phyloP scores from a whole-genome alignment of 2,329 filamentous ascomycete species.

The Penicillium sp. region DNA sequence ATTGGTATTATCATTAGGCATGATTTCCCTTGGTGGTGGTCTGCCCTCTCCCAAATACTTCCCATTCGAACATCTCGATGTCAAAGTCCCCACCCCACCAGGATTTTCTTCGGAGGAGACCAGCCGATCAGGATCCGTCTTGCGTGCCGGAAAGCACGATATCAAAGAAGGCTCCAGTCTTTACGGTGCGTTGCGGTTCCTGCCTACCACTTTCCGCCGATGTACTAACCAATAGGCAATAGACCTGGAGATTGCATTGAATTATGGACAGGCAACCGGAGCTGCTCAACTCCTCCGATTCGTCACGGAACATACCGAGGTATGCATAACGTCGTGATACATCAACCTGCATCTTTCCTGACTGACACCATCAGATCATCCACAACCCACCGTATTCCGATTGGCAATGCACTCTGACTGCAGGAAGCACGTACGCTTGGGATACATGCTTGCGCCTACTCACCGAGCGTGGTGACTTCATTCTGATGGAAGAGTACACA shows the following conservation, averaged over 20 bases:
- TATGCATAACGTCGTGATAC: constrained; percentile 26
- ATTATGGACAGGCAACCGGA: constrained; percentile 88
- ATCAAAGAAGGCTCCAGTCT: constrained; percentile 65
- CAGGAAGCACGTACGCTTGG: constrained; percentile 83
- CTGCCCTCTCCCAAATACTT: constrained; percentile 89
- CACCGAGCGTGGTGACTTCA: constrained; percentile 71
- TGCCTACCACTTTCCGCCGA: neutral
- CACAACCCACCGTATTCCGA: constrained; percentile 86
- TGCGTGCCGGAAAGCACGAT: constrained; percentile 83
- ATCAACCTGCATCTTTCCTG: neutral
- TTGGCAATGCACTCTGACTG: constrained; percentile 82
- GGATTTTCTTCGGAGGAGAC: constrained; percentile 73
- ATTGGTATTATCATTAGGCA: constrained; percentile 42
- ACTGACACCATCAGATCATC: constrained; percentile 60
- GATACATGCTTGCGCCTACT: constrained; percentile 86
- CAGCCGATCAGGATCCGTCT: constrained; percentile 59
- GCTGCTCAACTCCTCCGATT: constrained; percentile 86
- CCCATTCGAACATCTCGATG: constrained; percentile 77
- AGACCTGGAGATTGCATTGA: constrained; percentile 87
- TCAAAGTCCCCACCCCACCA: constrained; percentile 73
- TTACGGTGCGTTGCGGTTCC: constrained; percentile 42
- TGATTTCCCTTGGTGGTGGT: constrained; percentile 92
- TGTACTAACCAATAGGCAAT: constrained; percentile 5
- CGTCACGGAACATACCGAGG: constrained; percentile 91
- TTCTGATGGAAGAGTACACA: constrained; percentile 89